Base-by-base conservation (phyloP, 2,329 filamentous ascomycete genomes). In the Metarhizium humberi region DNA sequence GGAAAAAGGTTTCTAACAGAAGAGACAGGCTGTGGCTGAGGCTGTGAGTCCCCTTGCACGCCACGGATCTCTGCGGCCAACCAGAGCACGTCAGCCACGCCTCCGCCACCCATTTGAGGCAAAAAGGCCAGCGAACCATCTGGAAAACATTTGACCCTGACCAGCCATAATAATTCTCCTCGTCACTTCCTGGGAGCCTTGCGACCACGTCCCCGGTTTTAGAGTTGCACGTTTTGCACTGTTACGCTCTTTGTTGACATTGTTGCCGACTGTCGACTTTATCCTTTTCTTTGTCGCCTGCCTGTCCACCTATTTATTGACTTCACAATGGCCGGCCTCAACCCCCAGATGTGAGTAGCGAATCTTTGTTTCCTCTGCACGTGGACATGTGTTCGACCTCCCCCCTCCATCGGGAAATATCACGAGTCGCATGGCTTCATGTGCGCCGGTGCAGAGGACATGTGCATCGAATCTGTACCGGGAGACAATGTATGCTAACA, bases 341-440 rank as follows among this genome's bases (percentile, higher is more conserved):
- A 76, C 66, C 78, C 84, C 64, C 84, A 86, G 71, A 76, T 86
- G 84, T 86, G 76, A 68, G 81, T 59, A 6, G 13, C 14, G 18
- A 20, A 38, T 8, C 46, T 25, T 25, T 46, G 29, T 45, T 30
- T 38, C 6, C 6, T 16, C 20, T 36, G 3, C 36, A 32, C 8
- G 13, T 54, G 40, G 32, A 8, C 34, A 50, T 14, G 30, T 36
- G 16, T 11, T 14, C 43, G 14, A 29, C 2, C 7, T 1, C 7
- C 20, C 25, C 20, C 10, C 25, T 48, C 45, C 10, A 29, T 30
- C 25, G 6, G 16, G 6, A 16, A 30, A 29, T 48, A 14, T 14
- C 13, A 10, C 13, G 50, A 38, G n/a, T 56, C 55, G n/a, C 14
- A 13, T 16, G 52, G n/a, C 29, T 29, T 13, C 20, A 2, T 48